Evolutionary conservation across 257 asterid genomes (phyloP).

Genomic region (Gentiana macrophylla): DNA sequence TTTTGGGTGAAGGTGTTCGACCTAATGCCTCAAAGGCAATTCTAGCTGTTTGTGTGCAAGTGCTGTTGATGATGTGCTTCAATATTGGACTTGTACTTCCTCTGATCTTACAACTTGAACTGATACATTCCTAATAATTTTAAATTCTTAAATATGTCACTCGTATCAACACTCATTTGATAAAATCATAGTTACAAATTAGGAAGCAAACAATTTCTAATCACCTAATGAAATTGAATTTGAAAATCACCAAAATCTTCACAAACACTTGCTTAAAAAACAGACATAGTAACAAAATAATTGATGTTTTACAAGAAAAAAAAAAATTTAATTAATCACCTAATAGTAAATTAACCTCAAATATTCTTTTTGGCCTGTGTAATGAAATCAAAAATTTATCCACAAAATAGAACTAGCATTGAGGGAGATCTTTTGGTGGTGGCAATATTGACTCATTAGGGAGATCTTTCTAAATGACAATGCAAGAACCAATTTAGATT

Average conservation of each 20-base stretch:
- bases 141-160: too few species aligned
- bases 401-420: slow-evolving; percentile 23
- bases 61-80: too few species aligned
- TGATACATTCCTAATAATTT: too few species aligned
- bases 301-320: neutral
- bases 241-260: neutral
- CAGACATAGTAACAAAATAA: neutral
- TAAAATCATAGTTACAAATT: too few species aligned
- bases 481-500: slow-evolving; percentile 43
- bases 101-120: too few species aligned
- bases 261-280: neutral
- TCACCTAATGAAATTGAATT: neutral
- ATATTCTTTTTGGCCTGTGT: slow-evolving; percentile 3
- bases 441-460: slow-evolving; percentile 45
- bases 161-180: neutral
- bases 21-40: too few species aligned
- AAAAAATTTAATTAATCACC: neutral
- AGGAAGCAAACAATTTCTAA: too few species aligned
- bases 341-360: neutral
- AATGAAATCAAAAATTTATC: neutral
- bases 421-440: slow-evolving; percentile 64
- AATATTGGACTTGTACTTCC: too few species aligned
- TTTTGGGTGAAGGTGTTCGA: too few species aligned
- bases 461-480: slow-evolving; percentile 71
- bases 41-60: too few species aligned